These are phyloP conservation scores for Agrocybe pediades DNA, from an alignment of 768 basidiomycete species.

Conservation along the genomic window DNA sequence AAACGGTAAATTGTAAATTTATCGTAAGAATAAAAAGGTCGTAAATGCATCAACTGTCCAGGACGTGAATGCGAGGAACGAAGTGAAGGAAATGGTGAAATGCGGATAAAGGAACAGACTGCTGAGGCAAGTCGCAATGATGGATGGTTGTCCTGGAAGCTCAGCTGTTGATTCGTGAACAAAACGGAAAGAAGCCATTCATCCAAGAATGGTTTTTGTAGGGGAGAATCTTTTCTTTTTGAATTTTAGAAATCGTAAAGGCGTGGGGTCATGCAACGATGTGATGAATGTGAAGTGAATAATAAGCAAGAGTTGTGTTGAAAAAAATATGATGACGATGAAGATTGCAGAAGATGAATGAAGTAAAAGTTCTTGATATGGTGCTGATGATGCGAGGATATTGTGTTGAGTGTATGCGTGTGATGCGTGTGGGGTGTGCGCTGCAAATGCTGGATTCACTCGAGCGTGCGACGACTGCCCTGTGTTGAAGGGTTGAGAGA, in stretches of 20 bases:
- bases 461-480: background rate
- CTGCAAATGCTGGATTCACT: background rate
- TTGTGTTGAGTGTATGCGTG: slow-evolving; percentile 17
- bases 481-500: background rate
- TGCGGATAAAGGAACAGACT: slow-evolving; percentile 5
- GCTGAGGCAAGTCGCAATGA: background rate
- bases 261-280: slow-evolving; percentile 40
- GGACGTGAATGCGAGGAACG: slow-evolving; percentile 18
- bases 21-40: slow-evolving; percentile 22
- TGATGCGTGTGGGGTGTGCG: background rate
- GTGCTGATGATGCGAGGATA: slow-evolving; percentile 20
- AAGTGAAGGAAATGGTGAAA: slow-evolving; percentile 5
- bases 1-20: slow-evolving; percentile 27
- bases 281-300: slow-evolving; percentile 29
- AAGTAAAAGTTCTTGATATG: slow-evolving; percentile 27
- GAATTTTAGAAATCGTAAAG: slow-evolving; percentile 14
- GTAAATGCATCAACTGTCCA: slow-evolving; percentile 27
- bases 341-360: slow-evolving; percentile 16
- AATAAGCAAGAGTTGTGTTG: slow-evolving; percentile 22
- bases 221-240: slow-evolving; percentile 3
- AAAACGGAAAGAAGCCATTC: slow-evolving; percentile 8
- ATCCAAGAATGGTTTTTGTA: slow-evolving; percentile 13
- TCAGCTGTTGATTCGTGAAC: slow-evolving; percentile 23
- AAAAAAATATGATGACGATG: background rate
- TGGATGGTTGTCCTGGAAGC: slow-evolving; percentile 5